Evolutionary conservation across 2,329 filamentous ascomycete genomes (phyloP), one percentile per base, ranked within the genome.

Genomic region (Fusarium subtropicale): DNA sequence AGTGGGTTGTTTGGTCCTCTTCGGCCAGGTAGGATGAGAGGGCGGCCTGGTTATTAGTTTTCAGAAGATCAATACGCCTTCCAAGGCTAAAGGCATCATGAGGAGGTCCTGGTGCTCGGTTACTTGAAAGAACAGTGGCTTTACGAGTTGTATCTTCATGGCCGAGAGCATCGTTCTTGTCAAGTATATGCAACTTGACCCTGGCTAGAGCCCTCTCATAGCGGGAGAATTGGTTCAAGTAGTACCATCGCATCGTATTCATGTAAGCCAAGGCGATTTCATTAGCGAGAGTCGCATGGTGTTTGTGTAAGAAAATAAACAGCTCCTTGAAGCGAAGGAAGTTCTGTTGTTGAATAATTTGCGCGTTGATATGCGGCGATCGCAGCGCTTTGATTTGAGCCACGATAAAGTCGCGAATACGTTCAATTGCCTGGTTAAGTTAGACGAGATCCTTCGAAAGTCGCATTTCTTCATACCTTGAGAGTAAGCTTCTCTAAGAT

Each of bases 171-270:
- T 97, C 94, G 69, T 91, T 90, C 76, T 91, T 94, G 75, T 97
- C 95, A 61, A 97, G 85, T 7, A 86, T 79, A 75, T 97, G 94
- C 4, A 98, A 79, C 75, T 92, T 95, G 64, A 99, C 86, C 78
- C 93, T 97, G 57, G 91, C 90, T 8, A 99, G 84, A 1, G 96
- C 90, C 72, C 90, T 90, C 68, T 92, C 89, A 78, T 99, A 99
- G 34, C 95, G 90, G 5, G 88, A 90, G 76, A 99, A 99, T 78
- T 97, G 93, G 70, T 92, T 96, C 55, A 91, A 82, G 77, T 98
- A 98, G 76, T 99, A 99, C 96, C 96, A 99, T 55, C 94, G 89
- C 93, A 99, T 99, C 1, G 97, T 99, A 78, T 97, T 97, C 82
- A 97, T 91, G 76, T 99, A 99, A 5, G 97, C 96, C 77, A 93